These are phyloP conservation scores for Anthostomella pinea DNA, from an alignment of 2,329 filamentous ascomycete genomes.

Conservation along the genomic window DNA sequence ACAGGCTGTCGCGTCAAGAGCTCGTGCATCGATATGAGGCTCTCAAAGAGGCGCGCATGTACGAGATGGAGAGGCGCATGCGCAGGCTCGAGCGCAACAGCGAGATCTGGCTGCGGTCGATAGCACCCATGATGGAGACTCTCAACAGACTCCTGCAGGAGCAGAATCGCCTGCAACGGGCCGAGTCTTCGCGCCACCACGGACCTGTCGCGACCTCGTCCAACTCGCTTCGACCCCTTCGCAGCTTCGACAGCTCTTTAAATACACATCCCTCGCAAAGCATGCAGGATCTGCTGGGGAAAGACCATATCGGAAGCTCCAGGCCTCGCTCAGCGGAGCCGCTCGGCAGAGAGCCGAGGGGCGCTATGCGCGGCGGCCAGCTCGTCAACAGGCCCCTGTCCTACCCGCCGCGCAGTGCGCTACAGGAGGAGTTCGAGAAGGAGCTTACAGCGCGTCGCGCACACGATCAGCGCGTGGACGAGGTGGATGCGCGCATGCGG, in stretches of 20 bases:
- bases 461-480: neutral
- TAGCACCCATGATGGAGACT: slow-evolving; percentile 44
- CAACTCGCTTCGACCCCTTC: no score
- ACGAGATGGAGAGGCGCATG: slow-evolving; percentile 47
- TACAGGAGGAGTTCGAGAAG: slow-evolving; percentile 1
- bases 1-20: slow-evolving; percentile 27
- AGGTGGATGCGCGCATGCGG: neutral
- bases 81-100: slow-evolving; percentile 45
- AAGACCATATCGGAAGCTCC: no score
- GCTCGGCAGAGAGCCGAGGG: neutral
- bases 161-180: slow-evolving; percentile 31
- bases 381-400: neutral
- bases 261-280: no score
- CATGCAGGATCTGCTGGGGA: no score
- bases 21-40: slow-evolving; percentile 39
- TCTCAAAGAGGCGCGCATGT: slow-evolving; percentile 40
- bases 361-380: neutral
- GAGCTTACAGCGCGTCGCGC: neutral
- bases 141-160: slow-evolving; percentile 34
- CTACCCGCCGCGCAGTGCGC: neutral
- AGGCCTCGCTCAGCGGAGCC: no score
- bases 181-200: slow-evolving; percentile 2
- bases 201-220: neutral
- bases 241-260: no score
- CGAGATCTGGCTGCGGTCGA: slow-evolving; percentile 43